Conservation (phyloP, 129 eudicot genomes). For the Cynara cardunculus region DNA sequence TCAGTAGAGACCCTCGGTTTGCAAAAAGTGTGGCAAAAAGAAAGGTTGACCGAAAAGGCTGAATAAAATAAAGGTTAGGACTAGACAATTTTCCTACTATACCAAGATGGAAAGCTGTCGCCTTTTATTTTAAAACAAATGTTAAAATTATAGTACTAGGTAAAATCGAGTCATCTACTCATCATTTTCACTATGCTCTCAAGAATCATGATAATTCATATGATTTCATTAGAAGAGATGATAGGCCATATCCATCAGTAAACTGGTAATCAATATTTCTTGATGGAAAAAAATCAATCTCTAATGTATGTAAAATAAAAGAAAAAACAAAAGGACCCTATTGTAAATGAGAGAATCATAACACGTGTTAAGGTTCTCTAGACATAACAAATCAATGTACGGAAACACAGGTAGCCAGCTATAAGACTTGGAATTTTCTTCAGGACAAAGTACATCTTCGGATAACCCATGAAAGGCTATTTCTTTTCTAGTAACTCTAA, state of each 20-base stretch:
- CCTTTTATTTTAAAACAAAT: neutral
- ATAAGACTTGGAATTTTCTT: slow-evolving; percentile 42
- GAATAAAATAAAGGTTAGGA: neutral
- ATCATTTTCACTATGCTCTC: neutral
- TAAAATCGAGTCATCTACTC: neutral
- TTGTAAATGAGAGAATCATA: neutral
- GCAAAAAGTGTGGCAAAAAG: neutral
- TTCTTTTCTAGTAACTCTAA: slow-evolving; percentile 23
- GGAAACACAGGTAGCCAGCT: slow-evolving; percentile 42
- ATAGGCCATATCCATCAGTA: neutral
- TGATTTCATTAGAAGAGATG: neutral
- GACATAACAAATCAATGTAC: slow-evolving; percentile 44
- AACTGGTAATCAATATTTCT: neutral
- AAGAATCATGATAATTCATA: neutral
- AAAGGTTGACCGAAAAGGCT: neutral
- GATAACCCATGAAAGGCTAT: slow-evolving; percentile 31
- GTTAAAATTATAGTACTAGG: neutral
- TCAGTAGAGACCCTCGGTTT: neutral
- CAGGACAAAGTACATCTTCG: slow-evolving; percentile 29
- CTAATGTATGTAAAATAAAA: neutral
- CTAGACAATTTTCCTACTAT: neutral
- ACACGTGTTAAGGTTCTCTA: slow-evolving; percentile 17
- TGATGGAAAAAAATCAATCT: neutral
- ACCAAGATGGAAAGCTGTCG: neutral
- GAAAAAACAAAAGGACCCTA: neutral